phyloP scores from a whole-genome alignment of 352 stramenopile genomes.

The Globisporangium spiculum region DNA sequence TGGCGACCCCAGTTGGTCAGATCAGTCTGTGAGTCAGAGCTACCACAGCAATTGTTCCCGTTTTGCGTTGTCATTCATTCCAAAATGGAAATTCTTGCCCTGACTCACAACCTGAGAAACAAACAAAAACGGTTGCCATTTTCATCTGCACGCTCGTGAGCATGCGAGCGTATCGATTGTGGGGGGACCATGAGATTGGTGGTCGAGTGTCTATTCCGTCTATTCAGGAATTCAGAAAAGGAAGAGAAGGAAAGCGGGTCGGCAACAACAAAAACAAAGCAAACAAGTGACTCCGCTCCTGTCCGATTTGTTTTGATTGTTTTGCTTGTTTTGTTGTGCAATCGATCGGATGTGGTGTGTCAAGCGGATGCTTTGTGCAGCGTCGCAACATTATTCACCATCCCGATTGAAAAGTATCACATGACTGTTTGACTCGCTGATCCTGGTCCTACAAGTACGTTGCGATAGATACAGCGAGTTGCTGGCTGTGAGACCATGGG shows the following conservation, averaged over 20 bases:
- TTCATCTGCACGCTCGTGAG: no score
- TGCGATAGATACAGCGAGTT: background rate
- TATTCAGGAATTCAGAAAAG: background rate
- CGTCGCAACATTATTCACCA: background rate
- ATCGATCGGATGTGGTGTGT: background rate
- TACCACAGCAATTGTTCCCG: no score
- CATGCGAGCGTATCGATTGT: no score
- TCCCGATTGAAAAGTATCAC: background rate
- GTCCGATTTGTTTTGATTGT: background rate
- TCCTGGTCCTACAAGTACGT: background rate
- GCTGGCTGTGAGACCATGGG: background rate
- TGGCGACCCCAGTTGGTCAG: no score
- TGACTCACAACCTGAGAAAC: no score
- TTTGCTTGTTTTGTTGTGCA: background rate
- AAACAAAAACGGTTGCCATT: no score
- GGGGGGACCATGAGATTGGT: no score
- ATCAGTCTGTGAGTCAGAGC: no score
- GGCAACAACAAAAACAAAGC: background rate
- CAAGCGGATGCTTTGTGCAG: slow-evolving; percentile 5
- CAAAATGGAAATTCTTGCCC: no score
- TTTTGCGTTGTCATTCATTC: no score
- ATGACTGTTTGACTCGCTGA: background rate
- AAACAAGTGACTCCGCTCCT: background rate
- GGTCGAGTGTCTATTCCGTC: background rate
- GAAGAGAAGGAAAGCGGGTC: background rate